Base-by-base conservation (phyloP, 331 rosid genomes). In the Saraca asoca region DNA sequence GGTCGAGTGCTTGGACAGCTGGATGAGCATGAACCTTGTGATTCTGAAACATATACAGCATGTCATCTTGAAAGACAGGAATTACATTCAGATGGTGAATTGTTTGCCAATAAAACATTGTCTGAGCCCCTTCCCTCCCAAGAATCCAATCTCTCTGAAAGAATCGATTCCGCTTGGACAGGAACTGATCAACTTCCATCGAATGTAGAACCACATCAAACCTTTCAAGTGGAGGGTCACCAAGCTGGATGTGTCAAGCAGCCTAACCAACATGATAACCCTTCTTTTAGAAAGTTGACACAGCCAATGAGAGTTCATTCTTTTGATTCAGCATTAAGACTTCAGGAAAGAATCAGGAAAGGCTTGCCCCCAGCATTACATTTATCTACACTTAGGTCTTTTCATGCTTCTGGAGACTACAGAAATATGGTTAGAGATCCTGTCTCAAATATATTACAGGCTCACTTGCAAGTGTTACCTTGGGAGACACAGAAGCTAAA, bases 91-190 rank as follows among this genome's bases (percentile, higher is more conserved):
- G 87, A 75, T 72, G 82, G 68, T 66, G 91, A 81, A 72, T 51
- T 45, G 66, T 52, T 55, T 61, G 55, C 48, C 16, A 39, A 66
- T 50, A 20, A 17, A 66, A 46, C 78, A 20, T 51, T 70, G 52
- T 64, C 37, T 12, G 80, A 79, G 75, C 68, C 76, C 68, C 17
- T 73, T 4, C 69, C 83, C 13, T 54, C 71, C 6, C 71, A 63
- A 13, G 91, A 77, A 64, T 88, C 99, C 58, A 86, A 82, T 74
- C 96, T 95, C 42, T 86, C 96, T 13, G 97, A 88, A 80, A 83
- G 85, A 76, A 95, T 95, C 72, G 99, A 95, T 82, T 86, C 76
- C 73, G 95, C 99, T 4, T 95, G 99, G 99, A 83, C 88, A 0
- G 97, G 99, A 60, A 88, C 93, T 16, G 90, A 82, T 62, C 96